Conservation (phyloP, 1,284 basidiomycete genomes). For the Fomitopsis betulina region DNA sequence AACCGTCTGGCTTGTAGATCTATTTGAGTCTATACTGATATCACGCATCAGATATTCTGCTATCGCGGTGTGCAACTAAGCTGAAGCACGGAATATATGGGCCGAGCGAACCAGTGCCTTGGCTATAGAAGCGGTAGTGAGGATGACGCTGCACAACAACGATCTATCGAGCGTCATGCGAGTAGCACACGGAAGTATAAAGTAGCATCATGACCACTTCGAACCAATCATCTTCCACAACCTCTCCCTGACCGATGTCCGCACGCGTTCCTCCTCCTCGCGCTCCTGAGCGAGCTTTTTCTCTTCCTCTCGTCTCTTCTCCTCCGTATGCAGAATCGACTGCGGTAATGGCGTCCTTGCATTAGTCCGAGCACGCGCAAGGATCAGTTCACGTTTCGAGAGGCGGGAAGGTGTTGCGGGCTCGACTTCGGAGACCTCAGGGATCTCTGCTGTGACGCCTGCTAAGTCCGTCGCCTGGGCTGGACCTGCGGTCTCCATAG, state of each 20-base stretch:
- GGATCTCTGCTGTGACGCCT: background rate
- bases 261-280: background rate
- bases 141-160: background rate
- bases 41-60: background rate
- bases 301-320: conserved; percentile 6
- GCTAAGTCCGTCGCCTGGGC: too few relatives aligned
- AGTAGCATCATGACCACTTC: background rate
- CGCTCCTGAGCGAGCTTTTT: background rate
- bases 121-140: background rate
- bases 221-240: background rate
- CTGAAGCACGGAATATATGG: too few relatives aligned
- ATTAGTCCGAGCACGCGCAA: conserved; percentile 23
- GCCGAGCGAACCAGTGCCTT: too few relatives aligned
- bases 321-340: background rate
- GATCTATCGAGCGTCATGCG: background rate
- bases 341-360: conserved; percentile 22
- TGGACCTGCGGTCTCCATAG: background rate
- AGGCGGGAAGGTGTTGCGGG: conserved; percentile 2
- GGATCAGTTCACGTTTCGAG: conserved; percentile 19
- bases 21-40: too few relatives aligned
- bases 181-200: background rate
- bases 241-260: background rate
- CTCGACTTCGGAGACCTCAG: background rate
- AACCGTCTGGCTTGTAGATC: too few relatives aligned
- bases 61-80: too few relatives aligned